Base-by-base conservation (phyloP, 257 asterid genomes). In the Plantago ovata region DNA sequence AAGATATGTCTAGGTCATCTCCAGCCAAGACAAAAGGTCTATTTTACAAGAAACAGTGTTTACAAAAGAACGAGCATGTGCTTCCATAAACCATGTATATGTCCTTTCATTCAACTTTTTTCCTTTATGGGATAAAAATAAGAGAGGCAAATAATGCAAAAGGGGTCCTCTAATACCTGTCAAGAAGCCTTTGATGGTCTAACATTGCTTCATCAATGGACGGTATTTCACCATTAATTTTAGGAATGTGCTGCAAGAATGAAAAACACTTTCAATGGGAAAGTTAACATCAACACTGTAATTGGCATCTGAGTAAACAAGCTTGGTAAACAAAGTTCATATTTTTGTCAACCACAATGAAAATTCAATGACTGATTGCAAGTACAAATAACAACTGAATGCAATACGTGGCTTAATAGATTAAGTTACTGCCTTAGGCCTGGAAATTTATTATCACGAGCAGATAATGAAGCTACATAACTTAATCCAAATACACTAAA, bases 161-260 rank as follows among this genome's bases (percentile, higher is more conserved):
- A 16, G 28, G n/a, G 28, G 15, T 3, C 40, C 46, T 40, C 24
- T 48, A 59, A 65, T 81, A 92, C 98, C 98, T 82, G 72, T 82
- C 82, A 49, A 85, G 80, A 70, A 92, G 96, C 79, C 96, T 84
- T 75, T 85, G 95, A 81, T 85, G 96, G 75, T 88, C 98, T 66
- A 79, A 72, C 70, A 89, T 85, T 70, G 98, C 95, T 75, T 80
- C 94, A 66, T 92, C 95, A 42, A 84, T 33, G 11, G 98, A 88
- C 21, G 98, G 96, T 71, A 88, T 88, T 70, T 88, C 96, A 32
- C 98, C 98, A 60, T 92, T 92, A 58, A 81, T 92, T 79, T 72
- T 83, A 20, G 96, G 98, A 72, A 92, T 78, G 64, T 92, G 98
- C 98, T 92, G 90, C 85, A 28, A 70, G 28, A 40, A 66, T 14